Conservation (phyloP, 2,329 filamentous ascomycete genomes). For the Talaromyces sp. region DNA sequence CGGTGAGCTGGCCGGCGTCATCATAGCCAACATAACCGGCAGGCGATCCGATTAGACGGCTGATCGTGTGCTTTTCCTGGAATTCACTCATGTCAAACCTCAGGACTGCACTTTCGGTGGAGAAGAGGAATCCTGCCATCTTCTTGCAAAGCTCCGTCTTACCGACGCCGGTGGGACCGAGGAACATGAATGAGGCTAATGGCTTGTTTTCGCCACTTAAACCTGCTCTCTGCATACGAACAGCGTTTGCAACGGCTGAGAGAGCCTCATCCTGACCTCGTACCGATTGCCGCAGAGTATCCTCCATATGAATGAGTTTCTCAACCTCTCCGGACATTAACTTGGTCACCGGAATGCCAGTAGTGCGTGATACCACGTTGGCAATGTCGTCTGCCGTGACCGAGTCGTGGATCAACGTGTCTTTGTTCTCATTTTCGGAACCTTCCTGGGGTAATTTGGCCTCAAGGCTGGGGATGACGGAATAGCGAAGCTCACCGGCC, state of each 20-base stretch:
- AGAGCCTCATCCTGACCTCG: conserved; percentile 93
- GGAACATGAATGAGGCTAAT: conserved; percentile 93
- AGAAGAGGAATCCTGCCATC: conserved; percentile 88
- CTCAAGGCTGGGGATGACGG: conserved; percentile 78
- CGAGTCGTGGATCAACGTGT: conserved; percentile 79
- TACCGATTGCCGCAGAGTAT: conserved; percentile 75
- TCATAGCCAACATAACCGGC: conserved; percentile 97
- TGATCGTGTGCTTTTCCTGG: conserved; percentile 95
- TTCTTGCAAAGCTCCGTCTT: conserved; percentile 98
- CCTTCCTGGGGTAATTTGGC: conserved; percentile 74
- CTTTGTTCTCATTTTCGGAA: conserved; percentile 44
- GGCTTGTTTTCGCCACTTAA: conserved; percentile 88
- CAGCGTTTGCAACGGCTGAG: conserved; percentile 83
- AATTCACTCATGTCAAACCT: conserved; percentile 98
- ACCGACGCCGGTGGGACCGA: conserved; percentile 92
- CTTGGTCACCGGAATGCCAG: conserved; percentile 88
- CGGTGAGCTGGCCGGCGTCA: conserved; percentile 91
- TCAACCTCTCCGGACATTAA: conserved; percentile 91
- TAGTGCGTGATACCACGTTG: conserved; percentile 81
- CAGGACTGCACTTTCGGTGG: conserved; percentile 82
- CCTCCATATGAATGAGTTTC: conserved; percentile 94
- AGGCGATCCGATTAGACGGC: conserved; percentile 83
- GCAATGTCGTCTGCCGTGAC: conserved; percentile 96
- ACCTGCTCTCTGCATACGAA: conserved; percentile 88
- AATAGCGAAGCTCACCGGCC: conserved; percentile 87